Evolutionary conservation across 2,329 filamentous ascomycete genomes (phyloP), one percentile per base, ranked within the genome.

Genomic region (Rhynchosporium agropyri): DNA sequence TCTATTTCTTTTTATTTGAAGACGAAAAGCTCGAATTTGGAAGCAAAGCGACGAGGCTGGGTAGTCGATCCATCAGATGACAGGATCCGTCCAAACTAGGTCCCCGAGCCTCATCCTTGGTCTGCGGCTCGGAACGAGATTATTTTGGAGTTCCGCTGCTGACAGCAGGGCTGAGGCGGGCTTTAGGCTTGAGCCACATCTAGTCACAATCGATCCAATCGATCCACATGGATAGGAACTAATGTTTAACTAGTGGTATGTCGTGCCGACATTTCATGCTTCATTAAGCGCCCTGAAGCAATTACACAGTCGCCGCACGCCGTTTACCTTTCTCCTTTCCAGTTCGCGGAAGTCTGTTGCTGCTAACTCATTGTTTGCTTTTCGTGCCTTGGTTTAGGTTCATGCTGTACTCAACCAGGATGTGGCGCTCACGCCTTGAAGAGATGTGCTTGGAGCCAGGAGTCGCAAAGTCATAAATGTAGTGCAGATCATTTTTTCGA

Each of bases 141-240:
- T 48, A 57, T 45, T 57, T 57, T 57, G 54, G 40, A 46, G 31
- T 40, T 57, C 43, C 8, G 33, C 36, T 53, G 15, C 33, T 51
- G 4, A n/a, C 13, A 31, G 49, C 50, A 40, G 50, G 51, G 51
- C 38, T 54, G 51, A 54, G 51, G 36, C 33, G 38, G 51, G 20
- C 36, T 38, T 42, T 6, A 38, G 40, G 51, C 51, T 15, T 54
- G 33, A 54, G 51, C 51, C 51, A 54, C 51, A 42, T 15, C 20
- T 13, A 42, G 50, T 42, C 20, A 53, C 50, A 33, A 40, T 7
- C 36, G 4, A 8, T 2, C 33, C 50, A 53, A 53, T 53, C 7
- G 38, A 6, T 26, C 26, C 2, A 28, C 9, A 26, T 12, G 8
- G 4, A 28, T 28, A 33, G 12, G 36, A 42, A 36, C 51, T 54